Evolutionary conservation across 202 grass and related monocot genomes (phyloP).

Genomic region (Thinopyrum obtusiflorum): DNA sequence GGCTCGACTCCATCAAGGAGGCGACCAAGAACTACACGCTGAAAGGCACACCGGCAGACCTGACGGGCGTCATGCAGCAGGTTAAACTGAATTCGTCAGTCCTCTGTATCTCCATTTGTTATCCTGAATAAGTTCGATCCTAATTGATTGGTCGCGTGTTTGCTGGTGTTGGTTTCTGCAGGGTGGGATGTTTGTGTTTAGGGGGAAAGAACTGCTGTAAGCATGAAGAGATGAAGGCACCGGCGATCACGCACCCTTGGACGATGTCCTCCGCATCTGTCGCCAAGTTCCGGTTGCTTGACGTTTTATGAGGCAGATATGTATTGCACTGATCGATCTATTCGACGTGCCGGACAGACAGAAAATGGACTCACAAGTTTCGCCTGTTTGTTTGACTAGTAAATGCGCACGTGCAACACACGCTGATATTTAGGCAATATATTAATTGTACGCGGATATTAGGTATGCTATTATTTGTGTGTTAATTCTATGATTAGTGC

Average conservation of each 20-base stretch:
- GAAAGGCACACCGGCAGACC: slow-evolving; percentile 55
- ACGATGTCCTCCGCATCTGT: slow-evolving; percentile 59
- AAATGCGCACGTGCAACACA: too few relatives aligned
- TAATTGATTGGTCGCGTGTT: neutral
- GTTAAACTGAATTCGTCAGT: slow-evolving; percentile 15
- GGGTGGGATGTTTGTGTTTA: slow-evolving; percentile 93
- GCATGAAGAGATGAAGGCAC: slow-evolving; percentile 84
- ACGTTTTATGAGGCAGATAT: neutral
- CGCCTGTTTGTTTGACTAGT: too few relatives aligned
- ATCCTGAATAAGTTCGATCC: neutral
- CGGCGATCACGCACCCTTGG: slow-evolving; percentile 77
- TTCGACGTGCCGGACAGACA: too few relatives aligned
- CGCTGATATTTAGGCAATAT: too few relatives aligned
- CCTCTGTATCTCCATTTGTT: neutral
- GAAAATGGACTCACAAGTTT: too few relatives aligned
- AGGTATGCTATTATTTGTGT: too few relatives aligned
- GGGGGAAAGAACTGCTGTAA: slow-evolving; percentile 71
- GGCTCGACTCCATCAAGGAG: slow-evolving; percentile 70
- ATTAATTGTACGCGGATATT: too few relatives aligned
- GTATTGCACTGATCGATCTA: too few relatives aligned
- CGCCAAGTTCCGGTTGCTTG: slow-evolving; percentile 32
- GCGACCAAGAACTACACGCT: slow-evolving; percentile 78
- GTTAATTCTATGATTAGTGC: too few relatives aligned
- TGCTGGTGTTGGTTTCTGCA: slow-evolving; percentile 27
- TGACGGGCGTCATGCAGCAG: slow-evolving; percentile 73